Evolutionary conservation across 495 filamentous ascomycete genomes (phyloP).

Genomic region (Hypoxylon cercidicola): DNA sequence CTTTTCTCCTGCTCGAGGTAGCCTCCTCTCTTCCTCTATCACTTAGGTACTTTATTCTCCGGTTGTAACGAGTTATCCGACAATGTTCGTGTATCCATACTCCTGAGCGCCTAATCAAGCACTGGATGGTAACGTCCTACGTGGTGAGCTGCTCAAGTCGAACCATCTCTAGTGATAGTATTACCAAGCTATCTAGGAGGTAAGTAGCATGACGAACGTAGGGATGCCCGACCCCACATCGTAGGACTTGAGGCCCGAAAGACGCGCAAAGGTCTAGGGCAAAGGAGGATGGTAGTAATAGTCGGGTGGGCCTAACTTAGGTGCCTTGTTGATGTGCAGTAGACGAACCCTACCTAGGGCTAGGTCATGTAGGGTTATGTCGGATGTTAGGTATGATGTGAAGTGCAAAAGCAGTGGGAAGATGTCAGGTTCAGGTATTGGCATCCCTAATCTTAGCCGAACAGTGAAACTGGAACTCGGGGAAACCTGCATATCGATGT

Average conservation of each 20-base stretch:
- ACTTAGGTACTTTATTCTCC: neutral
- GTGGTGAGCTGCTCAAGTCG: neutral
- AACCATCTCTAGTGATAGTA: constrained; percentile 18
- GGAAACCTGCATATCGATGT: constrained; percentile 26
- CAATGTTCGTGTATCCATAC: neutral
- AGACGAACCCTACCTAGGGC: constrained; percentile 21
- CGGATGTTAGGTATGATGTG: constrained; percentile 15
- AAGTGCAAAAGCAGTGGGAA: constrained; percentile 9
- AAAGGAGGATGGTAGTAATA: constrained; percentile 31
- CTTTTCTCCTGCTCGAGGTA: constrained; percentile 9
- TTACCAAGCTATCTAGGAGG: constrained; percentile 4
- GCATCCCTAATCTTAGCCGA: neutral
- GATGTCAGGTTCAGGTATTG: too few relatives aligned
- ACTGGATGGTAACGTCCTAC: neutral
- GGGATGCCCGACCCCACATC: constrained; percentile 35
- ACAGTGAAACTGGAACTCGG: constrained; percentile 19
- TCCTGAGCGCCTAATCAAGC: neutral
- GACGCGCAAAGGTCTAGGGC: constrained; percentile 30
- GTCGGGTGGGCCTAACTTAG: constrained; percentile 28
- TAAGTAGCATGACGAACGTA: constrained; percentile 8
- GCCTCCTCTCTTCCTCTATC: neutral
- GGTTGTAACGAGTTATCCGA: too few relatives aligned
- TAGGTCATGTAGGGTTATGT: constrained; percentile 9
- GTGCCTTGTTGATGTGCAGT: constrained; percentile 8
- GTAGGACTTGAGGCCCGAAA: constrained; percentile 41